phyloP scores from a whole-genome alignment of 345 rosid species.

The Dimocarpus longan region DNA sequence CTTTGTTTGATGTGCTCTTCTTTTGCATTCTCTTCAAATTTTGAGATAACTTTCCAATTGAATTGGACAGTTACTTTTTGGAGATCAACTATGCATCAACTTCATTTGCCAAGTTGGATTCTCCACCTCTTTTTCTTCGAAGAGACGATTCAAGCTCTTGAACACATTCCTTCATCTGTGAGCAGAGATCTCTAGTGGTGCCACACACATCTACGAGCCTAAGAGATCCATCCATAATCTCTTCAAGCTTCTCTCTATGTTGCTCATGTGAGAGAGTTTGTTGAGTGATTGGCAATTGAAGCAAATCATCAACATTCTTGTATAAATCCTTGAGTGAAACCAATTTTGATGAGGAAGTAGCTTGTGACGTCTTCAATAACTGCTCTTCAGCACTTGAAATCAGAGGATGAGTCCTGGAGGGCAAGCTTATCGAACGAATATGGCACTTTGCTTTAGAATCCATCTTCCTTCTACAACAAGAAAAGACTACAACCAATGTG shows the following conservation, averaged over 20 bases:
- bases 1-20: not conserved
- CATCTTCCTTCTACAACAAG: not conserved
- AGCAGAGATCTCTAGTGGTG: not conserved
- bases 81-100: conserved; percentile 2
- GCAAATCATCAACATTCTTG: conserved; percentile 19
- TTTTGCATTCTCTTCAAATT: not conserved
- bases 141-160: not conserved
- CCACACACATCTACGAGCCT: conserved; percentile 20
- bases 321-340: conserved; percentile 20
- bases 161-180: not conserved
- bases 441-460: conserved; percentile 17
- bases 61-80: conserved; percentile 19
- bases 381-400: conserved; percentile 21
- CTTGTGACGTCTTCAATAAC: conserved; percentile 20
- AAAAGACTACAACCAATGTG: not conserved
- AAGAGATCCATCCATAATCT: conserved; percentile 31
- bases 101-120: conserved; percentile 10
- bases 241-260: not conserved
- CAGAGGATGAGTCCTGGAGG: conserved; percentile 27
- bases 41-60: not conserved
- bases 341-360: conserved; percentile 21
- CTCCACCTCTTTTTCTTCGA: not conserved
- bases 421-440: conserved; percentile 31
- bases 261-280: conserved; percentile 11
- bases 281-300: conserved; percentile 23